Percentiles rank a stretch among this genome's conserved stretches.
Conservation (phyloP, 2,329 filamentous ascomycete species). For the Acarospora socialis region DNA sequence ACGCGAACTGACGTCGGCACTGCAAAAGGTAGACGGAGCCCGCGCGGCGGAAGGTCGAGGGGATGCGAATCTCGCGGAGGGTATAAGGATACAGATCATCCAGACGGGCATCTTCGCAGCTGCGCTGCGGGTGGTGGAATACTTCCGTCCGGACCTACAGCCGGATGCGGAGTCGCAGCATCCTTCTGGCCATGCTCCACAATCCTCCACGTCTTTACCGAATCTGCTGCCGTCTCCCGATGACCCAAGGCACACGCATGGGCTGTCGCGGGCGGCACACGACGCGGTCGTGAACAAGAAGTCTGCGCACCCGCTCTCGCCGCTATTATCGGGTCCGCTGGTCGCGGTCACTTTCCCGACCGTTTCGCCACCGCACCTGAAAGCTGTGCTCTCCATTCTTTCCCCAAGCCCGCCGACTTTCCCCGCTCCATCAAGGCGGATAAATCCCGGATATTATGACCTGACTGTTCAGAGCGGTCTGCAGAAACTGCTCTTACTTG, state of each 20-base stretch:
- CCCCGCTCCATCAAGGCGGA: slow-evolving; percentile 61
- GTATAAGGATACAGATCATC: slow-evolving; percentile 66
- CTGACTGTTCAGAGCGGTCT: slow-evolving; percentile 63
- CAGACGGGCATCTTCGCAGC: slow-evolving; percentile 80
- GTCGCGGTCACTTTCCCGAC: slow-evolving; percentile 66
- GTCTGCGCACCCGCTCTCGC: slow-evolving; percentile 48
- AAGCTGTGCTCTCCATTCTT: slow-evolving; percentile 67
- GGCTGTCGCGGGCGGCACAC: slow-evolving; percentile 43
- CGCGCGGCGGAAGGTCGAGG: slow-evolving; percentile 37
- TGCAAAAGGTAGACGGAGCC: slow-evolving; percentile 53
- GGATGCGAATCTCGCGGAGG: slow-evolving; percentile 37
- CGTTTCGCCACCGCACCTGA: slow-evolving; percentile 72
- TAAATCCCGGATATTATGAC: slow-evolving; percentile 71
- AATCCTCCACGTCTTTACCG: slow-evolving; percentile 12
- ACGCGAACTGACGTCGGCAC: slow-evolving; percentile 48
- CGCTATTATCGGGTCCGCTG: slow-evolving; percentile 68
- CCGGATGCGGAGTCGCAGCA: slow-evolving; percentile 27
- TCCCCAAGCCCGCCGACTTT: slow-evolving; percentile 58
- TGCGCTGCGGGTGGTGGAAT: slow-evolving; percentile 74
- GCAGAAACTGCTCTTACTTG: slow-evolving; percentile 75
- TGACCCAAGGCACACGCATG: slow-evolving; percentile 38
- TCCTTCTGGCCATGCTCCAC: slow-evolving; percentile 8
- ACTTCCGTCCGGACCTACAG: slow-evolving; percentile 58
- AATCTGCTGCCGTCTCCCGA: slow-evolving; percentile 18
- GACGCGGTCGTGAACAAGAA: slow-evolving; percentile 35